A percentile compares a stretch with the other conserved stretches of the same genome.
Conservation (phyloP, 2,329 filamentous ascomycete species). For the Penicillium brevicompactum region DNA sequence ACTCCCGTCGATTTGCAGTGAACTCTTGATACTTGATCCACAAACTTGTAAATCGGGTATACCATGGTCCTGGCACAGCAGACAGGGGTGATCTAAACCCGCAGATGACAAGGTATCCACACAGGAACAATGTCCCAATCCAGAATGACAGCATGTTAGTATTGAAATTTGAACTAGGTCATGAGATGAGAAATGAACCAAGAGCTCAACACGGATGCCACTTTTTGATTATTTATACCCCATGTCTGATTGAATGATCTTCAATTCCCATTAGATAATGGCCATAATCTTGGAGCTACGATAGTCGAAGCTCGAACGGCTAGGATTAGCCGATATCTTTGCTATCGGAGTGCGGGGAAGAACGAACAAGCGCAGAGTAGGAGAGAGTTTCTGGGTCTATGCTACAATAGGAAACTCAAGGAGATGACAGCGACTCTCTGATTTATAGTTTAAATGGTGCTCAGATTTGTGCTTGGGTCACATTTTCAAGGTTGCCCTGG, state of each 20-base stretch:
- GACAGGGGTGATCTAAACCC: conserved; percentile 19
- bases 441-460: neutral
- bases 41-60: conserved; percentile 30
- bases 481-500: too few species aligned
- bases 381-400: conserved; percentile 9
- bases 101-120: conserved; percentile 11
- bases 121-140: conserved; percentile 7
- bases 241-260: neutral
- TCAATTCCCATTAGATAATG: conserved; percentile 8
- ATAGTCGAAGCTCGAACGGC: conserved; percentile 1
- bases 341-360: conserved; percentile 19
- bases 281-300: neutral
- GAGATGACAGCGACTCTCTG: conserved; percentile 9
- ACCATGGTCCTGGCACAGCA: conserved; percentile 33
- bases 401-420: conserved; percentile 16
- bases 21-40: conserved; percentile 37
- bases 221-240: conserved; percentile 7
- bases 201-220: neutral
- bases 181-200: neutral
- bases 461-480: too few species aligned
- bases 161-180: neutral
- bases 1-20: conserved; percentile 28
- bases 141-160: conserved; percentile 21
- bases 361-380: neutral
- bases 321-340: conserved; percentile 6